Percentiles rank a stretch among this genome's conserved stretches.
Evolutionary conservation across 164 flowering plant species (phyloP).

Genomic region (Akebia trifoliata): DNA sequence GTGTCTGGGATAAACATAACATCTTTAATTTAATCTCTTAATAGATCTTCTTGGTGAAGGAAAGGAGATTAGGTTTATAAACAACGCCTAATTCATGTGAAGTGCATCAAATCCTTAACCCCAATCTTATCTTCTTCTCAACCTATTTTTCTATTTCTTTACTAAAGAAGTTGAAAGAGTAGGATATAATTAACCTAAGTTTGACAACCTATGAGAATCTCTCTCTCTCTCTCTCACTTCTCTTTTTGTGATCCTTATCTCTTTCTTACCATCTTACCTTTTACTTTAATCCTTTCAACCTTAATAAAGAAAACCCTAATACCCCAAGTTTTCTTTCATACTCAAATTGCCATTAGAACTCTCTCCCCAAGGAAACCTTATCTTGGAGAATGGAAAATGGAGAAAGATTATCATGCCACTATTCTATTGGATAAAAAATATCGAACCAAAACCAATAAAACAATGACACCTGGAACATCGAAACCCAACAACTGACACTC

Average conservation of each 20-base stretch:
- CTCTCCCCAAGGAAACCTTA: neutral
- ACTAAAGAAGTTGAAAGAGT: neutral
- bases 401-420: too few relatives aligned
- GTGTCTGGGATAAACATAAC: conserved; percentile 10
- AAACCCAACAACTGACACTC: too few relatives aligned
- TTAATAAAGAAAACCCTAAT: neutral
- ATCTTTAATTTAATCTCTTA: neutral
- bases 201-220: neutral
- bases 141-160: neutral
- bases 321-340: neutral
- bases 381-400: too few relatives aligned
- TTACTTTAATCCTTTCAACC: neutral
- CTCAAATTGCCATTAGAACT: neutral
- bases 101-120: neutral
- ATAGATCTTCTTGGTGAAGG: neutral
- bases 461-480: too few relatives aligned
- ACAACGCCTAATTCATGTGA: conserved; percentile 2
- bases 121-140: conserved; percentile 1
- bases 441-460: too few relatives aligned
- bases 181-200: neutral
- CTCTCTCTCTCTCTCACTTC: neutral
- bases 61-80: conserved; percentile 2
- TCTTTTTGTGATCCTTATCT: neutral
- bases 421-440: too few relatives aligned
- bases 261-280: conserved; percentile 3